phyloP scores from a whole-genome alignment of 1,139 yeast genomes.

The Spathaspora sp. region DNA sequence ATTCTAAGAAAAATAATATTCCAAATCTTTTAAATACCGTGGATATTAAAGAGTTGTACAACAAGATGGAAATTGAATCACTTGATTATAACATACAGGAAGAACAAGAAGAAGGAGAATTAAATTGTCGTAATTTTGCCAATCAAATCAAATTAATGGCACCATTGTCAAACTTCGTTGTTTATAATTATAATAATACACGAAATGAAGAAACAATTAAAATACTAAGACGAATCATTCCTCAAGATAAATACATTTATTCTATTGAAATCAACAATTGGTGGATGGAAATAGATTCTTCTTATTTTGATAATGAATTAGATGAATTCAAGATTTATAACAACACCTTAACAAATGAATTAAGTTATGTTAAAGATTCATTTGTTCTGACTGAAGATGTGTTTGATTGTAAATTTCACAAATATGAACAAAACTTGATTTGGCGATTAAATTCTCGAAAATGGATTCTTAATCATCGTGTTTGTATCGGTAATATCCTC shows the following conservation, averaged over 20 bases:
- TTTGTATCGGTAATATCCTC: conserved; percentile 35
- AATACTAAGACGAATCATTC: conserved; percentile 6
- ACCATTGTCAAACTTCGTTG: conserved; percentile 31
- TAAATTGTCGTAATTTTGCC: conserved; percentile 33
- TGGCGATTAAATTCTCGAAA: conserved; percentile 36
- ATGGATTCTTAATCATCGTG: conserved; percentile 24
- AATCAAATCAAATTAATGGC: conserved; percentile 34
- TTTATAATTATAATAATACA: conserved; percentile 27
- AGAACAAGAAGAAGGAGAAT: conserved; percentile 6
- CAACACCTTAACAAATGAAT: conserved; percentile 19
- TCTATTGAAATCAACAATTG: conserved; percentile 17
- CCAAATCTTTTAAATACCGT: conserved; percentile 23
- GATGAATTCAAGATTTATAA: conserved; percentile 16
- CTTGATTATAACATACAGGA: background rate
- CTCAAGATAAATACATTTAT: conserved; percentile 14
- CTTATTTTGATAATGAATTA: conserved; percentile 16
- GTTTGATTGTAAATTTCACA: conserved; percentile 22
- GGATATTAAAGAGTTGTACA: conserved; percentile 20
- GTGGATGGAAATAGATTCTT: conserved; percentile 18
- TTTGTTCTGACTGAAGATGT: conserved; percentile 2
- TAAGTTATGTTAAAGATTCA: background rate
- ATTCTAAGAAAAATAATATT: conserved; percentile 10
- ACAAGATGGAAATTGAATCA: conserved; percentile 6
- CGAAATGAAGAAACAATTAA: conserved; percentile 15
- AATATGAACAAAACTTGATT: conserved; percentile 37